A percentile compares a stretch with the other conserved stretches of the same genome.
Conservation (phyloP, 2,329 filamentous ascomycete species). For the Teratosphaeria viscida region DNA sequence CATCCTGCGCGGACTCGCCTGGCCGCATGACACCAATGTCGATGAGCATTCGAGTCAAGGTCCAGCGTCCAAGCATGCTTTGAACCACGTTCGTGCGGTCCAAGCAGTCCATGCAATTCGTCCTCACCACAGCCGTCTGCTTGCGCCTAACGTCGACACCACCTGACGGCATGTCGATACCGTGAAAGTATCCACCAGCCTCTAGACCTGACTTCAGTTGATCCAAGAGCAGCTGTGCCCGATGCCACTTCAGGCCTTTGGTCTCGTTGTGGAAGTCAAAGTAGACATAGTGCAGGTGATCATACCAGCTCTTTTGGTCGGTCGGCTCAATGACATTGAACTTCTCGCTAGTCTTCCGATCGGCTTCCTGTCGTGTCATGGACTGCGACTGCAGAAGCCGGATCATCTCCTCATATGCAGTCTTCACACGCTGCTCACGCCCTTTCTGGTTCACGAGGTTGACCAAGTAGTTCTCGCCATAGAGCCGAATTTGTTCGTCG, state of each 20-base stretch:
- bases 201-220: slow-evolving; percentile 65
- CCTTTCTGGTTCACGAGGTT: slow-evolving; percentile 97
- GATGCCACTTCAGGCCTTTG: slow-evolving; percentile 87
- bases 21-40: slow-evolving; percentile 69
- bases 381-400: slow-evolving; percentile 61
- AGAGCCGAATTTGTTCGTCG: slow-evolving; percentile 81
- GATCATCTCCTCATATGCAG: slow-evolving; percentile 86
- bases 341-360: slow-evolving; percentile 60
- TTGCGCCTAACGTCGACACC: slow-evolving; percentile 68
- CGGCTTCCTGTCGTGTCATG: slow-evolving; percentile 53
- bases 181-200: slow-evolving; percentile 84
- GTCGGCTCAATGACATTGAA: slow-evolving; percentile 64
- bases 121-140: slow-evolving; percentile 86
- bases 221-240: slow-evolving; percentile 76
- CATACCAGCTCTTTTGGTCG: slow-evolving; percentile 53
- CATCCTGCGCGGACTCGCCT: slow-evolving; percentile 69
- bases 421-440: slow-evolving; percentile 78
- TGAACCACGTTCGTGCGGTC: slow-evolving; percentile 97
- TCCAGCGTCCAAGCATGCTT: slow-evolving; percentile 87
- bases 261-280: slow-evolving; percentile 99
- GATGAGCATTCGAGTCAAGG: slow-evolving; percentile 76
- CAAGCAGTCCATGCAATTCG: slow-evolving; percentile 98
- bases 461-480: slow-evolving; percentile 94
- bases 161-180: slow-evolving; percentile 72
- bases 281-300: slow-evolving; percentile 89